These are phyloP conservation scores for Raphidocelis subcapitata DNA, from an alignment of 139 green algal species.

Conservation along the genomic window DNA sequence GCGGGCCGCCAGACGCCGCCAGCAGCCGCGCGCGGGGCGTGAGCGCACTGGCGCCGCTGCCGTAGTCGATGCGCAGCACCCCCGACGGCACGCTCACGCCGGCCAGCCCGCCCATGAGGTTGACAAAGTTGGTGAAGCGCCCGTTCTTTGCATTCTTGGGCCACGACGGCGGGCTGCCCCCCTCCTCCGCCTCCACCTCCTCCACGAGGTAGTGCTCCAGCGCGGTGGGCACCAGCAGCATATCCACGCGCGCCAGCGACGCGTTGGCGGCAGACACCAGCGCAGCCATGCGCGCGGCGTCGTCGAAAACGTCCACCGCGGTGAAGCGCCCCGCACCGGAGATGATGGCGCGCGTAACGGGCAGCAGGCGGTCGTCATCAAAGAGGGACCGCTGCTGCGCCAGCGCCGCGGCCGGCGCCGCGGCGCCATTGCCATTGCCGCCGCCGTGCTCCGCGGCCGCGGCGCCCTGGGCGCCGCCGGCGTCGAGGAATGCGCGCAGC, in stretches of 20 bases:
- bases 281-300: slow-evolving; percentile 36
- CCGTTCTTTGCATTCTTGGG: slow-evolving; percentile 70
- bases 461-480: not conserved
- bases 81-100: slow-evolving; percentile 67
- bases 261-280: slow-evolving; percentile 32
- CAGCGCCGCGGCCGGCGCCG: slow-evolving; percentile 7
- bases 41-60: not conserved
- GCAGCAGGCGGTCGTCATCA: slow-evolving; percentile 60
- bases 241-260: slow-evolving; percentile 52
- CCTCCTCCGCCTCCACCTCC: slow-evolving; percentile 60
- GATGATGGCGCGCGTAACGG: slow-evolving; percentile 70
- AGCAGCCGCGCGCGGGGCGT: slow-evolving; percentile 23
- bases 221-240: slow-evolving; percentile 76
- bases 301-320: slow-evolving; percentile 65
- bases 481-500: slow-evolving; percentile 69
- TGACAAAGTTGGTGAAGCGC: slow-evolving; percentile 86
- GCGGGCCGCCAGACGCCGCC: slow-evolving; percentile 15
- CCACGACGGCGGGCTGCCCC: slow-evolving; percentile 25
- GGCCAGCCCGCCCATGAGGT: slow-evolving; percentile 77
- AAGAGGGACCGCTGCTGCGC: slow-evolving; percentile 25
- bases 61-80: slow-evolving; percentile 39
- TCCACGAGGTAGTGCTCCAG: slow-evolving; percentile 71
- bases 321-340: slow-evolving; percentile 46
- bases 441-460: slow-evolving; percentile 6
- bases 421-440: not conserved